Evolutionary conservation across 495 filamentous ascomycete species (phyloP), one percentile per base, ranked within the genome.

Genomic region (Hypoxylon lenormandii): DNA sequence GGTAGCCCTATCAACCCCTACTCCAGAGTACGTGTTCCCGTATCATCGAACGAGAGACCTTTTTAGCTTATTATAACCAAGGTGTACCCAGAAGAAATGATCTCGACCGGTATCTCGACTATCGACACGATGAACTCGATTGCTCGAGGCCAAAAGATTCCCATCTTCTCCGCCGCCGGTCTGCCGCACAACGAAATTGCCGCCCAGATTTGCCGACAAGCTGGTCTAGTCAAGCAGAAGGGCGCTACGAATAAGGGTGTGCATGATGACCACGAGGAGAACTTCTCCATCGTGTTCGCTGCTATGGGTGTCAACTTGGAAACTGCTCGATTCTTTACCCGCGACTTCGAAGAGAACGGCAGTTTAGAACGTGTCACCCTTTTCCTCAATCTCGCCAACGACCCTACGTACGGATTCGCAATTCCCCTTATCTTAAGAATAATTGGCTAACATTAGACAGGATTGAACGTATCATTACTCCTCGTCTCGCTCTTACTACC

Each of bases 61-160:
- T 46, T 15, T 36, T 36, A 40, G n/a, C 42, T 59, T 33, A 72
- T 61, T 63, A 60, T 77, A 33, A 67, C 16, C 19, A 46, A 95
- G 92, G 91, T 96, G 45, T 99, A 99, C 77, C 96, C 96, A 77
- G 94, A 98, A 83, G 96, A 99, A 81, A 99, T 99, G 93, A 98
- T 99, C 73, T 93, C 94, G 8, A 99, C 96, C 58, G 96, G 96
- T 87, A 99, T 99, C 78, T 97, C 93, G 60, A 94, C 96, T 74
- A 99, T 99, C 74, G 96, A 99, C 79, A 97, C 94, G 42, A 99
- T 99, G 96, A 99, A 99, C 87, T 98, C 96, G 63, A 94, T 99
- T 79, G 95, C 96, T 69, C 93, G 96, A 85, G 96, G 96, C 62
- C 96, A 99, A 81, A 99, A 99, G 85, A 99, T 99, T 67, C 96